Base-by-base conservation (phyloP, 768 basidiomycete species). In the Lactifluus hygrophoroides region DNA sequence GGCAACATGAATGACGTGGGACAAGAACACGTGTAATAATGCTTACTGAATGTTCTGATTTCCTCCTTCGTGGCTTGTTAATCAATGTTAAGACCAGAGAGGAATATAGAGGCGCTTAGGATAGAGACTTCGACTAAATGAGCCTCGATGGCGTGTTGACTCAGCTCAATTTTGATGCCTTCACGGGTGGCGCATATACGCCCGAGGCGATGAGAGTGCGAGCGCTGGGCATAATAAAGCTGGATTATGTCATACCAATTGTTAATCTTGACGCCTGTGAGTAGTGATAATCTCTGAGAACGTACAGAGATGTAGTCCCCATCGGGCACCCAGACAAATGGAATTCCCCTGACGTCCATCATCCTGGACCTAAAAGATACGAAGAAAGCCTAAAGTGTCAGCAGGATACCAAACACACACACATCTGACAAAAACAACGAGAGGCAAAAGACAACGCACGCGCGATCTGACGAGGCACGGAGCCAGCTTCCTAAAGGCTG, bases 61-160 rank as follows among this genome's bases (percentile, higher is more conserved):
- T n/a, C n/a, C n/a, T n/a, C n/a, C n/a, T n/a, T n/a, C n/a, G n/a
- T n/a, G n/a, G n/a, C n/a, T 43, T 43, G 17, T 49, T 28, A 64
- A 47, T 64, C 64, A 17, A 64, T 63, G 13, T 40, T 56, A 9
- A 25, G 43, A 6, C 64, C 64, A 14, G 62, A 64, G 5, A 66
- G 61, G 44, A 66, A 65, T 16, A 66, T 25, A 16, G 64, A 65
- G 32, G 63, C 60, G 27, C 55, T 38, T 9, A 66, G 44, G n/a
- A 66, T 54, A 49, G 57, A 62, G 35, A 61, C 57, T 17, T 66
- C 65, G 0, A 37, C 55, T 13, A 66, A 34, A 13, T 55, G 57
- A 9, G 57, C 58, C 25, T 62, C 57, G 40, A 66, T 56, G 8
- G 60, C 65, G 8, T 45, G 53, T n/a, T 37, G 56, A 16, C 61